Base-by-base conservation (phyloP, 1,284 basidiomycete species). In the Ganoderma leucocontextum region DNA sequence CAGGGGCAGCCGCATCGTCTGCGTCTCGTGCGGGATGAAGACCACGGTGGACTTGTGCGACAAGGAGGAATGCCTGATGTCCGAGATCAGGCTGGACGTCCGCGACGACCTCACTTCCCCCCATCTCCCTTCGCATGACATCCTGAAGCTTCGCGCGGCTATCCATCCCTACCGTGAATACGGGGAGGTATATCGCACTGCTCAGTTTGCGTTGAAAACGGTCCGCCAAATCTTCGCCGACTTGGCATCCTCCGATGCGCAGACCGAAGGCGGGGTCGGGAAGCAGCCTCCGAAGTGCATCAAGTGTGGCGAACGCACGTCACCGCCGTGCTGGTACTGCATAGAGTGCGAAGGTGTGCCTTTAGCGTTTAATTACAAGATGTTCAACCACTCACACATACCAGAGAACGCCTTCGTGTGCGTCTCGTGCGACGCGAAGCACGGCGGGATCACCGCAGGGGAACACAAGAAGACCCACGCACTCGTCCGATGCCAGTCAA, bases 241-340 rank as follows among this genome's bases (percentile, higher is more conserved):
- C 25, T 5, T 36, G 6, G 38, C 49, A 3, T 22, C 52, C 10
- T n/a, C 39, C 8, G 36, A 53, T 2, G 19, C 9, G 0, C n/a
- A 8, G n/a, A 17, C 13, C 25, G 36, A 33, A 39, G 29, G 52
- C 29, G 47, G 12, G 4, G 22, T 4, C n/a, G n/a, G n/a, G 44
- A 47, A 57, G 29, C 13, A 19, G 25, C 17, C 52, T 12, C 29
- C 53, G 6, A n/a, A 55, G 29, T 66, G 65, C 10, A 25, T 38
- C 7, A 44, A 44, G n/a, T 66, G 65, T 10, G 35, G 65, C 12
- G 60, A 55, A 4, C 39, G 22, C 1, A 39, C 68, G 2, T 29
- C 55, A 1, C 57, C 33, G 7, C 67, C 70, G 15, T 71, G 67
- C 33, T 71, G 70, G 70, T 66, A 58, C 44, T 71, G 70, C 38